These are phyloP conservation scores for Phytophthora colocasiae DNA, from an alignment of 352 stramenopile species.

Conservation along the genomic window DNA sequence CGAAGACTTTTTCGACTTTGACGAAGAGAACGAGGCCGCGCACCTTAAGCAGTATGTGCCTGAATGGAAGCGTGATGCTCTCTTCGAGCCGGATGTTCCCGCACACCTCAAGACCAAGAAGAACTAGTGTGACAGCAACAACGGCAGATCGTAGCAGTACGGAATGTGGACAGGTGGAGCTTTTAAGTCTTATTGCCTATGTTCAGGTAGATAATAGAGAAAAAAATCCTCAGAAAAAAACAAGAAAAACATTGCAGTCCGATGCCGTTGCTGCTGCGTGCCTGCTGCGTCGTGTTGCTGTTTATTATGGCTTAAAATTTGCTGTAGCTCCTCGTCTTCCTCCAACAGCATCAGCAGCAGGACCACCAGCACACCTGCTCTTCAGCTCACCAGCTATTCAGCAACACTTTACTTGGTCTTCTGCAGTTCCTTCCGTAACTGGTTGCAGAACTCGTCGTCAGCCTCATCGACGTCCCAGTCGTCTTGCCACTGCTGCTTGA, in stretches of 20 bases:
- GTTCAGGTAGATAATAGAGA: conserved; percentile 41
- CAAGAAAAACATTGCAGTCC: conserved; percentile 14
- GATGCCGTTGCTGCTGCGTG: conserved; percentile 1
- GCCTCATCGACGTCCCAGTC: conserved; percentile 93
- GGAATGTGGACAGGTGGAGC: conserved; percentile 13
- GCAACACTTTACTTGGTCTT: conserved; percentile 68
- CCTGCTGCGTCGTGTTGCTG: conserved; percentile 15
- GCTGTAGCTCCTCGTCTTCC: not conserved
- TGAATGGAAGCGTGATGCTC: conserved; percentile 86
- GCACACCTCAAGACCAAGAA: conserved; percentile 66
- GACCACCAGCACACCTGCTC: not conserved
- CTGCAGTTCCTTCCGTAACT: conserved; percentile 89
- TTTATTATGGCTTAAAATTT: conserved; percentile 30
- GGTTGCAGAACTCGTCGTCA: conserved; percentile 94
- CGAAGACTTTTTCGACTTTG: conserved; percentile 62
- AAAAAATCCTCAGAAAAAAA: conserved; percentile 15
- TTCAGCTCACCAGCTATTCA: not conserved
- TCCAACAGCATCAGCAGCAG: not conserved
- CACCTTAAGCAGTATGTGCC: conserved; percentile 84
- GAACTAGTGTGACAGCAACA: conserved; percentile 15
- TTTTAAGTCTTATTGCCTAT: conserved; percentile 20
- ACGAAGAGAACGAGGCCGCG: conserved; percentile 69
- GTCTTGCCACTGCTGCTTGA: conserved; percentile 94
- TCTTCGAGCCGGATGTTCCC: conserved; percentile 69
- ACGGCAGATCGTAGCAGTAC: not conserved